Conservation (phyloP, 2,329 filamentous ascomycete species). For the Botrytis fabae region DNA sequence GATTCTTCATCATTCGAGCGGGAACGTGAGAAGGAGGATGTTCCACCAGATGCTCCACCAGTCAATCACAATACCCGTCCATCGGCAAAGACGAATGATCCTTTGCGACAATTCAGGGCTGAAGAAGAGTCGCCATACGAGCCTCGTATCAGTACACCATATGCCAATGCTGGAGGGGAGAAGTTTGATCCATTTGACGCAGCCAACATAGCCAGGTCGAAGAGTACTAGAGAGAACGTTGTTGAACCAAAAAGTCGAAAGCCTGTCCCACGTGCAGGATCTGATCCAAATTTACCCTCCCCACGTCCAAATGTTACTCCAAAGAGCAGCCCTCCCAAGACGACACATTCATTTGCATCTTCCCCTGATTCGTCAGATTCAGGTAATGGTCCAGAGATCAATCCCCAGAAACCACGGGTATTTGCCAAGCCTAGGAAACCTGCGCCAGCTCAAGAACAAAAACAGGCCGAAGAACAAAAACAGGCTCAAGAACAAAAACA, state of each 20-base stretch:
- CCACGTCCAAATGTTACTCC: constrained; percentile 28
- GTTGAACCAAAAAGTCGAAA: constrained; percentile 15
- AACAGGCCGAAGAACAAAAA: constrained; percentile 14
- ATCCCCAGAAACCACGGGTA: constrained; percentile 14
- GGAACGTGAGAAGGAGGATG: constrained; percentile 15
- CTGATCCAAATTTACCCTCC: constrained; percentile 35
- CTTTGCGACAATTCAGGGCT: constrained; percentile 49
- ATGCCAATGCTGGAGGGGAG: constrained; percentile 57
- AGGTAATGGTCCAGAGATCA: constrained; percentile 22
- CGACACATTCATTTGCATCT: constrained; percentile 19
- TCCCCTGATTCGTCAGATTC: constrained; percentile 24
- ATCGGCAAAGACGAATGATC: constrained; percentile 42
- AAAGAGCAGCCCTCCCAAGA: constrained; percentile 18
- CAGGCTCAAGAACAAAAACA: constrained; percentile 17
- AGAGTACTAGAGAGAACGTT: constrained; percentile 35
- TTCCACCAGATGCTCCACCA: constrained; percentile 9
- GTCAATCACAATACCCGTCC: constrained; percentile 25
- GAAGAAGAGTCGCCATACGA: constrained; percentile 43
- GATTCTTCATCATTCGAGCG: constrained; percentile 15
- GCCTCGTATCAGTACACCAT: constrained; percentile 58
- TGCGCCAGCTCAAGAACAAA: constrained; percentile 13
- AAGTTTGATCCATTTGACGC: constrained; percentile 58
- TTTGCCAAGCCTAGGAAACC: constrained; percentile 26
- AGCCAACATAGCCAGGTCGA: constrained; percentile 38
- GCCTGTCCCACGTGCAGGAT: constrained; percentile 34